Evolutionary conservation across 257 asterid genomes (phyloP).

Genomic region (Jacaranda mimosifolia): DNA sequence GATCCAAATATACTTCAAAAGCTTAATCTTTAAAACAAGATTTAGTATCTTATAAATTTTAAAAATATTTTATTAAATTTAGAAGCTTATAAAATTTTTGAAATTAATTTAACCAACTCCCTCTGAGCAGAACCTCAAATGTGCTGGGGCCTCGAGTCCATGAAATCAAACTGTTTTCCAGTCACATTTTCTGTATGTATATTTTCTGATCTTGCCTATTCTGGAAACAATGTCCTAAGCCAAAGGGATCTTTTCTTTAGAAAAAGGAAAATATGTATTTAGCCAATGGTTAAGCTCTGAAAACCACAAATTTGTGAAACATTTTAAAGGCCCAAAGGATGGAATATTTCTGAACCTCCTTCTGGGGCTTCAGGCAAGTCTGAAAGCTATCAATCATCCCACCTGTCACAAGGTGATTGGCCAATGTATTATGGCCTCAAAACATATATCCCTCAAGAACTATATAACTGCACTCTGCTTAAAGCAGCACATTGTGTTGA

Average conservation of each 20-base stretch:
- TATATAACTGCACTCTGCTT: constrained; percentile 29
- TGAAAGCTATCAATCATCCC: constrained; percentile 54
- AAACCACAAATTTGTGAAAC: constrained; percentile 9
- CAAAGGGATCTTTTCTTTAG: constrained; percentile 35
- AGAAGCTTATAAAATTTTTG: no score
- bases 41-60: no score
- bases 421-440: constrained; percentile 48
- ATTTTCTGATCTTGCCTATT: neutral
- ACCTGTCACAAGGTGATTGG: constrained; percentile 50
- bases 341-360: neutral
- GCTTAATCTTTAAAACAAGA: no score
- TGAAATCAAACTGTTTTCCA: neutral
- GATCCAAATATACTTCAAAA: no score
- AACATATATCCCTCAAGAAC: constrained; percentile 46
- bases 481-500: constrained; percentile 16
- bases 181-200: neutral
- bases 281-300: neutral
- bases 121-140: no score
- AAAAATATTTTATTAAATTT: no score
- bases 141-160: no score
- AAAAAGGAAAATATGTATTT: no score
- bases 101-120: no score
- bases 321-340: neutral
- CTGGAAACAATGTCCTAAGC: neutral
- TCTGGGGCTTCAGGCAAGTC: constrained; percentile 31